phyloP scores from a whole-genome alignment of 2,329 filamentous ascomycete genomes.

The Elsinoe arachidis region DNA sequence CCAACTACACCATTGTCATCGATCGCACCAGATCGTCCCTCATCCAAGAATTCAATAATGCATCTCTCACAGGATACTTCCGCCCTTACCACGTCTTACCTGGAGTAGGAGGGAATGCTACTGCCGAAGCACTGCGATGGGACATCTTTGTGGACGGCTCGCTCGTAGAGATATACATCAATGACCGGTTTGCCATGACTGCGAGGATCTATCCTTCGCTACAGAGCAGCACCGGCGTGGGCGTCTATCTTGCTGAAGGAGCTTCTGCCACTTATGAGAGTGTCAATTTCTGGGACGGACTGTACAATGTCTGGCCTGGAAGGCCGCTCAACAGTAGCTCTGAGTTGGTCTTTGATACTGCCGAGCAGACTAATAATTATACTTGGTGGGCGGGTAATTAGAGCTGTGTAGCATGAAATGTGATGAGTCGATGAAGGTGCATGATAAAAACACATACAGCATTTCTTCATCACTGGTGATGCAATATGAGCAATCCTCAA shows the following conservation, averaged over 20 bases:
- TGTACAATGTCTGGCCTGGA: constrained; percentile 29
- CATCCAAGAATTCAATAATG: constrained; percentile 35
- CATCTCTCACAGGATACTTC: constrained; percentile 39
- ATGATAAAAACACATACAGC: background rate
- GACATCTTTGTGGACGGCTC: constrained; percentile 42
- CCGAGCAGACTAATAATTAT: constrained; percentile 37
- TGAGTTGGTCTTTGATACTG: constrained; percentile 34
- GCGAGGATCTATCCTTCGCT: constrained; percentile 40
- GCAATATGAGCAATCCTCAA: no score
- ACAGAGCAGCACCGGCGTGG: constrained; percentile 35
- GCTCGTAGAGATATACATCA: constrained; percentile 40
- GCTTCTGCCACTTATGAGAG: constrained; percentile 28
- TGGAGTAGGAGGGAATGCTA: constrained; percentile 20
- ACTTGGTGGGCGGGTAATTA: constrained; percentile 32
- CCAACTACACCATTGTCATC: constrained; percentile 39
- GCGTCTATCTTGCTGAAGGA: constrained; percentile 34
- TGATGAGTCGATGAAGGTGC: background rate
- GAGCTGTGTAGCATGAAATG: background rate
- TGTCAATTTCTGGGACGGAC: constrained; percentile 29
- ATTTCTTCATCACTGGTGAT: no score
- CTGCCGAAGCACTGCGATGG: constrained; percentile 33
- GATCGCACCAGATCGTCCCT: constrained; percentile 36
- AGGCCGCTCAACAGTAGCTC: constrained; percentile 32
- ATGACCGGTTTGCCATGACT: constrained; percentile 33
- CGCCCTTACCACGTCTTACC: constrained; percentile 33